Percentiles rank a stretch among this genome's conserved stretches.
phyloP scores from a whole-genome alignment of 805 yeast species.

The Monosporozyma yasuniensis region DNA sequence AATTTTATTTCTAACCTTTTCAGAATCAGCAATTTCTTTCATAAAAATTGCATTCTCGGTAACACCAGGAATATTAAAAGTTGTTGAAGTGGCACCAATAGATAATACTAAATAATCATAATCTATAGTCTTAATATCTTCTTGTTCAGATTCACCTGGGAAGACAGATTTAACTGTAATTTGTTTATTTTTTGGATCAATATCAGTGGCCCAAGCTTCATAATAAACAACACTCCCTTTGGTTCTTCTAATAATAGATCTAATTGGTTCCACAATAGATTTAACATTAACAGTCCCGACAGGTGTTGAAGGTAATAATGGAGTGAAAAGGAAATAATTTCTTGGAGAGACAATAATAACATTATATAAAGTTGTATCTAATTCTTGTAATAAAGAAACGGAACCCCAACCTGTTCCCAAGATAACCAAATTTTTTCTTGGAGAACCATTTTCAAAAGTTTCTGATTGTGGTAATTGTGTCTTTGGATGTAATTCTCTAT shows the following conservation, averaged over 20 bases:
- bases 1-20: slow-evolving; percentile 68
- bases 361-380: slow-evolving; percentile 81
- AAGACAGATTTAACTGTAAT: slow-evolving; percentile 47
- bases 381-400: slow-evolving; percentile 69
- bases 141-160: slow-evolving; percentile 17
- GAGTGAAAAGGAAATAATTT: slow-evolving; percentile 92
- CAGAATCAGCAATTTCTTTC: slow-evolving; percentile 85
- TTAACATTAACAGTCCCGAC: slow-evolving; percentile 85
- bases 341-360: slow-evolving; percentile 89
- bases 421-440: slow-evolving; percentile 46
- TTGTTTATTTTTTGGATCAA: slow-evolving; percentile 63
- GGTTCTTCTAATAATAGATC: slow-evolving; percentile 71
- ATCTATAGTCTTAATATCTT: slow-evolving; percentile 31
- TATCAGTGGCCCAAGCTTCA: slow-evolving; percentile 83
- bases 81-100: slow-evolving; percentile 91
- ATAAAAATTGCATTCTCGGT: slow-evolving; percentile 79
- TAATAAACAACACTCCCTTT: slow-evolving; percentile 72
- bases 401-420: slow-evolving; percentile 96
- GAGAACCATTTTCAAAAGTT: slow-evolving; percentile 38
- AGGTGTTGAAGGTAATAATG: slow-evolving; percentile 87
- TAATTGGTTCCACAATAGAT: slow-evolving; percentile 90
- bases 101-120: slow-evolving; percentile 86
- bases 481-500: slow-evolving; percentile 53
- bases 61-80: slow-evolving; percentile 94
- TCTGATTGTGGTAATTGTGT: slow-evolving; percentile 55